Base-by-base conservation (phyloP, 441 rosid species). In the Mallotus japonicus region DNA sequence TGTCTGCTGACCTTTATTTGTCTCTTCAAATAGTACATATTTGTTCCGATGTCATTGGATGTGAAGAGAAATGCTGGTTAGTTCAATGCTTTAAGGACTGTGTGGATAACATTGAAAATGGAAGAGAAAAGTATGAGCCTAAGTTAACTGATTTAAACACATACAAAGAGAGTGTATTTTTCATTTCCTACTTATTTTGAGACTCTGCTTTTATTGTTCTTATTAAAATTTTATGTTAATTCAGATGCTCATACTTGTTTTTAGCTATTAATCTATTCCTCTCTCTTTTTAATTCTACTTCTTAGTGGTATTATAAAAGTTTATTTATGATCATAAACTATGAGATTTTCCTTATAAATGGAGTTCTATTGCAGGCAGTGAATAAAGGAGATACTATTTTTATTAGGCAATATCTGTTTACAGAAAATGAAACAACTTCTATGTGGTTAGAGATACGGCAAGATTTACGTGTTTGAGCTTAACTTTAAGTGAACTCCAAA, bases 361-460 rank as follows among this genome's bases (percentile, higher is more conserved):
- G 68, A 79, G 34, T 65, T 79, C 57, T 24, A 24, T 46, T 71
- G 49, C 74, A 71, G 74, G 19, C 17, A 17, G 10, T 71, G 6
- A 71, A 71, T 37, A 61, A 24, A 17, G 67, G 74, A 2, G 74
- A 61, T 28, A 71, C 67, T 0, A 16, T 71, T 61, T 71, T 71
- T 34, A 7, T 61, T 0, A 67, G 74, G 10, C 74, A 71, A 40
- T 71, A 71, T 46, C 74, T 71, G 9, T 71, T 71, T n/a, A 71
- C 74, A n/a, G 67, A 67, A 49, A 71, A 67, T n/a, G 74, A 71
- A 49, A 71, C n/a, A 22, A 50, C 50, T 9, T 61, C 59, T 32
- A 60, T 71, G 8, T 71, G 74, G 74, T 67, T 71, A 1, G 67
- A 71, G 74, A 67, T 50, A 14, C 61, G 1, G 34, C 32, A 20